These are phyloP conservation scores for Naegleria fowleri DNA, from an alignment of 208 protist genomes.

Conservation along the genomic window DNA sequence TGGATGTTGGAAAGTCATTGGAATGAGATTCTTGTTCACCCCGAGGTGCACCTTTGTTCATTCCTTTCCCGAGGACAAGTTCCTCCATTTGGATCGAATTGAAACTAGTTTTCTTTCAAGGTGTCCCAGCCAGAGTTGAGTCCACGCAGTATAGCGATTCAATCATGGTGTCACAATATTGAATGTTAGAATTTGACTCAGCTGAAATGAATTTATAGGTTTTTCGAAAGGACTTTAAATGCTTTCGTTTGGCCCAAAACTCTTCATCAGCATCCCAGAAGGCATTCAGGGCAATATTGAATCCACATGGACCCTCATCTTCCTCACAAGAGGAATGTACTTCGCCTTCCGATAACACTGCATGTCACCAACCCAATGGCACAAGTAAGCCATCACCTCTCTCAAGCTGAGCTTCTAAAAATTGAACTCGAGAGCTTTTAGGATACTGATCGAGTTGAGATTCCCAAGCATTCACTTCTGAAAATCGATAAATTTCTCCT, in stretches of 20 bases:
- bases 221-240: neutral
- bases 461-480: neutral
- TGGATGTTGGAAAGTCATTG: no score
- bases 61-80: no score
- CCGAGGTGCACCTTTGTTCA: no score
- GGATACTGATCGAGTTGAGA: neutral
- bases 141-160: no score
- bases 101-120: no score
- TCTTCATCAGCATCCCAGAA: neutral
- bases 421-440: neutral
- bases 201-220: neutral
- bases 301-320: no score
- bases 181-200: no score
- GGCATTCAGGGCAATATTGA: neutral
- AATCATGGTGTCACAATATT: no score
- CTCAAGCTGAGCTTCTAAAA: neutral
- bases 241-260: neutral
- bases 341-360: neutral
- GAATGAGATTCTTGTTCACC: no score
- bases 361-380: neutral
- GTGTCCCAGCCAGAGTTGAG: no score
- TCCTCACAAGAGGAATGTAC: neutral
- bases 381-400: neutral
- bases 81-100: no score
- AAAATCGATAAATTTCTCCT: constrained; percentile 5